These are phyloP conservation scores for Venturiaceae sp. DNA, from an alignment of 2,329 filamentous ascomycete genomes.

Conservation along the genomic window DNA sequence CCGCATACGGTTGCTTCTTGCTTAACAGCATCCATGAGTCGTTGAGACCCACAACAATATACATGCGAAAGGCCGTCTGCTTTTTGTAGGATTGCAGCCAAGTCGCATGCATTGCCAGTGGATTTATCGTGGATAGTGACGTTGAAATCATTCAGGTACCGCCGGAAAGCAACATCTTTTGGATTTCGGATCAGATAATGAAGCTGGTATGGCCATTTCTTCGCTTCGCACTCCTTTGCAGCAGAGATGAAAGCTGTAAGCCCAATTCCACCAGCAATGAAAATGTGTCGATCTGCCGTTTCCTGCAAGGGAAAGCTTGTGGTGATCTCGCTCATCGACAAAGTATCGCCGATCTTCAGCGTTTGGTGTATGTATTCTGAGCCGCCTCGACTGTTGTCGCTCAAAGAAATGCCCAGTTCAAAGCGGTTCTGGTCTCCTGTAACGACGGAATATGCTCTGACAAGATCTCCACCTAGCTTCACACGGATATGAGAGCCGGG, in stretches of 20 bases:
- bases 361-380: conserved; percentile 48
- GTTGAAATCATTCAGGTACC: conserved; percentile 32
- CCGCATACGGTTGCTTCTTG: conserved; percentile 30
- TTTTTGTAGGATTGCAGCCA: conserved; percentile 34
- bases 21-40: conserved; percentile 45
- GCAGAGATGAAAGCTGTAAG: conserved; percentile 54
- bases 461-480: conserved; percentile 45
- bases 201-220: conserved; percentile 35
- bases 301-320: conserved; percentile 35
- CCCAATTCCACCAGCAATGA: conserved; percentile 56
- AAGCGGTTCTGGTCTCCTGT: conserved; percentile 40
- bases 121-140: conserved; percentile 45
- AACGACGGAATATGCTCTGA: conserved; percentile 53
- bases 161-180: conserved; percentile 45
- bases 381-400: conserved; percentile 47
- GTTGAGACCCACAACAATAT: conserved; percentile 51
- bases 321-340: conserved; percentile 44
- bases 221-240: conserved; percentile 24
- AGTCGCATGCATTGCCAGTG: conserved; percentile 42
- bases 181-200: conserved; percentile 49
- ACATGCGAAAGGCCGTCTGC: conserved; percentile 46
- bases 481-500: conserved; percentile 48
- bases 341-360: conserved; percentile 35
- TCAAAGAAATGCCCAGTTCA: conserved; percentile 49
- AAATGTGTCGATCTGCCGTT: conserved; percentile 48